phyloP scores from a whole-genome alignment of 345 rosid species.

The Lepidium sativum region DNA sequence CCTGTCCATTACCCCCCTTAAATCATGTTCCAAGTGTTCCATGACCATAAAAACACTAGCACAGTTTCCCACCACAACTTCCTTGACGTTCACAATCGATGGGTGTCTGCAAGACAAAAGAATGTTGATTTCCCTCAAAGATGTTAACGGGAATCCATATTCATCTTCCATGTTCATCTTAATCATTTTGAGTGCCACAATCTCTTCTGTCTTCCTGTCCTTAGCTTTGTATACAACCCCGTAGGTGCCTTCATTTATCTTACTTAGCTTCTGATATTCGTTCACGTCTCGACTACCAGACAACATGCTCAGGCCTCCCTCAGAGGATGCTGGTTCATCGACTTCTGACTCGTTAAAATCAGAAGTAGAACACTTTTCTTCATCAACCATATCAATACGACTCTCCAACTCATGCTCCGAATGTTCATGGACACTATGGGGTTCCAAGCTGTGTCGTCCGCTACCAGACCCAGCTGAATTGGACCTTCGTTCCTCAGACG shows the following conservation, averaged over 20 bases:
- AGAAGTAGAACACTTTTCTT: constrained; percentile 15
- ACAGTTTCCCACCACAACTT: constrained; percentile 65
- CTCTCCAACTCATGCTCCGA: constrained; percentile 18
- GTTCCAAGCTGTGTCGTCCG: constrained; percentile 5
- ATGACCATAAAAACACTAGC: constrained; percentile 76
- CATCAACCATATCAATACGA: constrained; percentile 20
- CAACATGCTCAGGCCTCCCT: constrained; percentile 48
- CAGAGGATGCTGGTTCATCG: constrained; percentile 28
- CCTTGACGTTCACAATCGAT: constrained; percentile 67
- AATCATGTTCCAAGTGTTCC: constrained; percentile 91
- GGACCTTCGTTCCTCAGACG: constrained; percentile 19
- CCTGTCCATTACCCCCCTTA: constrained; percentile 58
- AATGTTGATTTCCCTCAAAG: constrained; percentile 84
- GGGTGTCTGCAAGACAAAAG: constrained; percentile 64
- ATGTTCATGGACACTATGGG: constrained; percentile 19
- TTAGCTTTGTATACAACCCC: constrained; percentile 81
- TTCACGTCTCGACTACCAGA: constrained; percentile 57
- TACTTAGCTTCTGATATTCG: constrained; percentile 63
- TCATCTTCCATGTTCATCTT: constrained; percentile 67
- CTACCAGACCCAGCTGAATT: constrained; percentile 25
- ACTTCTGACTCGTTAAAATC: constrained; percentile 7
- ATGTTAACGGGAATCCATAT: constrained; percentile 67
- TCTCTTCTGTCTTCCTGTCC: constrained; percentile 60
- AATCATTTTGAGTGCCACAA: constrained; percentile 81
- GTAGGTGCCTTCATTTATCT: constrained; percentile 84